A percentile compares a stretch with the other conserved stretches of the same genome.
Conservation (phyloP, 306 rosid species). For the Gastrolobium villosum region DNA sequence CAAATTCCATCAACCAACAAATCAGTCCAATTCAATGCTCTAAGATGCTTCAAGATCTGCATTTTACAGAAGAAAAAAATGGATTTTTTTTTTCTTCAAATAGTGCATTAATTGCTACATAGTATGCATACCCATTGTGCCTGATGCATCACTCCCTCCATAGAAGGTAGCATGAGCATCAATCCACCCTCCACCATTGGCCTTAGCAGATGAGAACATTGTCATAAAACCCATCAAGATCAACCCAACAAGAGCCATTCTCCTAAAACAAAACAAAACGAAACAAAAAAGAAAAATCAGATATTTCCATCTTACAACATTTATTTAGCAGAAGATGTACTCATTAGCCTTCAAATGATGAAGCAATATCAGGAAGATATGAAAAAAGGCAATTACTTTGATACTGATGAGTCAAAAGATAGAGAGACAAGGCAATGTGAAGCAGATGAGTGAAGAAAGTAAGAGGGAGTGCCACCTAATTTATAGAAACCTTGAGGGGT, state of each 20-base stretch:
- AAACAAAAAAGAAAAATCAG: slow-evolving; percentile 19
- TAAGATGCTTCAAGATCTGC: not conserved
- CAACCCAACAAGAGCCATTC: slow-evolving; percentile 67
- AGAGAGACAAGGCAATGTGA: slow-evolving; percentile 24
- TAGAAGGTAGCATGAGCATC: slow-evolving; percentile 96
- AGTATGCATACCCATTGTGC: slow-evolving; percentile 89
- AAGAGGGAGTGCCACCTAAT: slow-evolving; percentile 45
- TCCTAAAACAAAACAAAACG: slow-evolving; percentile 55
- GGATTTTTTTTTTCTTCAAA: not conserved
- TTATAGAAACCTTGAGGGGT: slow-evolving; percentile 56
- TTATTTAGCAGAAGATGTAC: not conserved
- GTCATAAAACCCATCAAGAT: slow-evolving; percentile 64
- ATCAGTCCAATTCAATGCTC: slow-evolving; percentile 14
- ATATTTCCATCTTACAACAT: slow-evolving; percentile 29
- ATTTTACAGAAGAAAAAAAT: not conserved
- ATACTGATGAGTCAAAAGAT: slow-evolving; percentile 26
- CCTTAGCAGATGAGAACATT: slow-evolving; percentile 61
- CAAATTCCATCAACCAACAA: not conserved
- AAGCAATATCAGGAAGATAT: slow-evolving; percentile 4
- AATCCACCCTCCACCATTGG: slow-evolving; percentile 79
- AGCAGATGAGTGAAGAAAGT: slow-evolving; percentile 55
- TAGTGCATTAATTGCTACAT: not conserved
- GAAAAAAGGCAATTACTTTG: slow-evolving; percentile 56
- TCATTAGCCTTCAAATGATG: slow-evolving; percentile 18
- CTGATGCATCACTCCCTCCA: slow-evolving; percentile 98